phyloP scores from a whole-genome alignment of 202 grass and related monocot genomes.

The Digitaria exilis region DNA sequence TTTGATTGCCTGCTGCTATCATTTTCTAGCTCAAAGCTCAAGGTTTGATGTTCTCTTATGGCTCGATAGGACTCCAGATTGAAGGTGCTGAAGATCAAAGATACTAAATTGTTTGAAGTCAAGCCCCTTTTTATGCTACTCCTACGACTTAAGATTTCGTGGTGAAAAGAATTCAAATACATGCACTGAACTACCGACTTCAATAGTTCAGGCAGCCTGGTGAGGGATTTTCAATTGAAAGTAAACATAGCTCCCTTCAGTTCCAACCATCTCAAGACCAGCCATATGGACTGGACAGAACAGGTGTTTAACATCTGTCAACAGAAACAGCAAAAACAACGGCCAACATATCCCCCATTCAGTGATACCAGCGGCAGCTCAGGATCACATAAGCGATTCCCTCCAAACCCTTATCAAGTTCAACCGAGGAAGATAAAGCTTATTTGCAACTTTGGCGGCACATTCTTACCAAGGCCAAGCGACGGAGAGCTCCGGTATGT shows the following conservation, averaged over 20 bases:
- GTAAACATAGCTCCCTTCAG: background rate
- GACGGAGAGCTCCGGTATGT: slow-evolving; percentile 75
- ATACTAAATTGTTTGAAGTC: background rate
- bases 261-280: background rate
- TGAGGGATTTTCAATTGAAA: slow-evolving; percentile 50
- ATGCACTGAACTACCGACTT: slow-evolving; percentile 54
- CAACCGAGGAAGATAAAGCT: slow-evolving; percentile 60
- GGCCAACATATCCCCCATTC: slow-evolving; percentile 23
- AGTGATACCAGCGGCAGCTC: slow-evolving; percentile 18
- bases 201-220: slow-evolving; percentile 48
- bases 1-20: background rate
- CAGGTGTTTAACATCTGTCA: slow-evolving; percentile 14
- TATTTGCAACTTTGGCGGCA: slow-evolving; percentile 78
- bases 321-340: slow-evolving; percentile 17
- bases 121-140: background rate
- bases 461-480: slow-evolving; percentile 76
- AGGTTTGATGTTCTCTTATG: background rate
- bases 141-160: slow-evolving; percentile 14
- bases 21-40: slow-evolving; percentile 8
- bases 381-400: slow-evolving; percentile 29
- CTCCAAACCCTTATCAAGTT: slow-evolving; percentile 21
- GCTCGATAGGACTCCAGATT: background rate
- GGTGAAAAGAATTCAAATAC: slow-evolving; percentile 10
- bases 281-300: slow-evolving; percentile 27
- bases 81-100: slow-evolving; percentile 1